Conservation (phyloP, 2,329 filamentous ascomycete species). For the Stagonosporopsis cucurbitacearum region DNA sequence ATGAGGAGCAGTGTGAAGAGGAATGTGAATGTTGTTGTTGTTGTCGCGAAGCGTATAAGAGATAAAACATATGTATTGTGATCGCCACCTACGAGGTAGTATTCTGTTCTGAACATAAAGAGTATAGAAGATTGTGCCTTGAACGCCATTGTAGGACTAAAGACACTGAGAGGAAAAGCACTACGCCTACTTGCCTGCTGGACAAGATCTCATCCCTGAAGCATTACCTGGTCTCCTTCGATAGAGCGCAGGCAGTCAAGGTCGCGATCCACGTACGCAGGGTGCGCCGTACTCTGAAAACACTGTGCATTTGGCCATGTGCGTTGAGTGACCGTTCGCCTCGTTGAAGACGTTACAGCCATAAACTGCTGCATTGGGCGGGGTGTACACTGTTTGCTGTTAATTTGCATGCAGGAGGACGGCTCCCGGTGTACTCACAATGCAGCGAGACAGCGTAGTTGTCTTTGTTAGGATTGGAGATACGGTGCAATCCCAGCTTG, state of each 20-base stretch:
- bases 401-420: background rate
- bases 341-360: conserved; percentile 85
- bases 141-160: background rate
- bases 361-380: conserved; percentile 82
- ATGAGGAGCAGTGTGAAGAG: background rate
- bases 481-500: conserved; percentile 81
- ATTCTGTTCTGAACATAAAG: background rate
- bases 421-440: conserved; percentile 52
- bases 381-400: conserved; percentile 70
- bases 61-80: background rate
- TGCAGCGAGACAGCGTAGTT: conserved; percentile 86
- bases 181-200: background rate
- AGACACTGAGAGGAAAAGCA: background rate
- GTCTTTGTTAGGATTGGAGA: conserved; percentile 73
- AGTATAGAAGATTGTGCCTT: background rate
- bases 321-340: conserved; percentile 63
- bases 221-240: background rate
- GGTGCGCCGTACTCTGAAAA: conserved; percentile 44
- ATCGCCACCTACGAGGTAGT: background rate
- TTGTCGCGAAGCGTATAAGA: too few species aligned
- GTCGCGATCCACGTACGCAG: conserved; percentile 5
- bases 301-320: conserved; percentile 39
- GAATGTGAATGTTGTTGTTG: too few species aligned
- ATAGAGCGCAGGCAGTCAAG: background rate
- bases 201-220: background rate